Evolutionary conservation across 1,139 yeast genomes (phyloP), one percentile per base, ranked within the genome.

Genomic region (Blastobotrys buckinghamii): DNA sequence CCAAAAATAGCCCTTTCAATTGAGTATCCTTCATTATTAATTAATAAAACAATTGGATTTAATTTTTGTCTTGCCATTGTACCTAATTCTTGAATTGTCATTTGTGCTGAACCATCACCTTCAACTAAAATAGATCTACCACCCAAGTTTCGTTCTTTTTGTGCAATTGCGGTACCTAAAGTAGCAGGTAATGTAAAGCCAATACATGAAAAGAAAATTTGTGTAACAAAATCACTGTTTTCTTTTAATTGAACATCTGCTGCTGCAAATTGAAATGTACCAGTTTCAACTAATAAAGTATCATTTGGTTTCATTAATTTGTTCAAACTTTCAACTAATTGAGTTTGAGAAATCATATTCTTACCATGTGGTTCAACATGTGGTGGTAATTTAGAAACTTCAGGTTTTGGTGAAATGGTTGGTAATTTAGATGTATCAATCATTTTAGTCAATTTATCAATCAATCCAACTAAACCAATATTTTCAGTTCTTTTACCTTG

Each of bases 101-200:
- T 84, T 68, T 86, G 95, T 1, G 96, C 88, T 8, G 94, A 82
- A 2, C 96, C 96, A 62, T 89, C 96, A 44, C 96, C 96, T 70
- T 84, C 89, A 26, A 86, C 71, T 9, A 88, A 69, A 16, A 86
- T 68, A 20, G 86, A 75, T 55, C 95, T 76, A 42, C 82, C 78
- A 45, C 55, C 41, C 16, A 47, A 33, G 42, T 57, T 47, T 34
- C 53, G 42, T 60, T 87, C 94, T 49, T 75, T 72, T 58, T 77
- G 71, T 1, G 92, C 95, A 49, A 84, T 66, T 13, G 85, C 79
- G 7, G 81, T 84, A 33, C 96, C 96, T 42, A 88, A 73, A 1
- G 92, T 76, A 2, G 94, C 88, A 1, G 96, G 96, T 26, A 88
- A 71, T 0, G 95, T 89, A 68, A 78, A 84, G 4, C 97, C 97